Evolutionary conservation across 2,329 filamentous ascomycete species (phyloP), one percentile per base, ranked within the genome.

Genomic region (Microdochium nivale): DNA sequence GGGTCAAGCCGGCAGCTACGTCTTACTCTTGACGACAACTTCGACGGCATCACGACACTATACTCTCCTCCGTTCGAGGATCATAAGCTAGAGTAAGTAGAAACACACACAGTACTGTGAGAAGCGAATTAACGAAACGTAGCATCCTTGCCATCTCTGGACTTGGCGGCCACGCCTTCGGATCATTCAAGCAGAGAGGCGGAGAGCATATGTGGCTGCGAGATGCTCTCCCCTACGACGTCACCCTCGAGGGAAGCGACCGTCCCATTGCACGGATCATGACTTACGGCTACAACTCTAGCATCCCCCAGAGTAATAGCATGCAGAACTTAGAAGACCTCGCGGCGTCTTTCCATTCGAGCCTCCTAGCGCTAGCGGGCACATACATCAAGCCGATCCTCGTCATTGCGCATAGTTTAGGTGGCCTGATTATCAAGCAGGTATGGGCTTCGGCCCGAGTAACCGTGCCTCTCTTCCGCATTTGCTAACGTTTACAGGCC

Each of bases 201-300:
- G 33, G 33, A 37, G 14, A 37, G 33, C 33, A 37, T 37, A 37
- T 37, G 33, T 37, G 33, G 33, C 33, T 37, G 33, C 33, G 33
- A 37, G 33, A 37, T 37, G 33, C 33, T 37, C 33, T 55, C 24
- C 54, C 55, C 2, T 13, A 13, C 21, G 25, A 56, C 4, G 51
- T 57, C 2, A 57, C 55, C 11, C 35, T 54, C 30, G 23, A 49
- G 4, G 21, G 52, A 16, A 49, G 33, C 1, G 40, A 51, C 33
- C 33, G 33, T 37, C 33, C 33, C 33, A 16, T 37, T 37, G 33
- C 33, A 7, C 33, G 33, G 33, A 14, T 37, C 33, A 37, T 37
- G 33, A 37, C 33, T 37, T 37, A 37, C 33, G 33, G 33, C 33
- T 37, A 37, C 33, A 37, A 37, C 33, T 37, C 33, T 14, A 37